Percentiles rank a stretch among this genome's conserved stretches.
These are phyloP conservation scores for Talaromyces marneffei DNA, from an alignment of 2,329 filamentous ascomycete species.

Conservation along the genomic window DNA sequence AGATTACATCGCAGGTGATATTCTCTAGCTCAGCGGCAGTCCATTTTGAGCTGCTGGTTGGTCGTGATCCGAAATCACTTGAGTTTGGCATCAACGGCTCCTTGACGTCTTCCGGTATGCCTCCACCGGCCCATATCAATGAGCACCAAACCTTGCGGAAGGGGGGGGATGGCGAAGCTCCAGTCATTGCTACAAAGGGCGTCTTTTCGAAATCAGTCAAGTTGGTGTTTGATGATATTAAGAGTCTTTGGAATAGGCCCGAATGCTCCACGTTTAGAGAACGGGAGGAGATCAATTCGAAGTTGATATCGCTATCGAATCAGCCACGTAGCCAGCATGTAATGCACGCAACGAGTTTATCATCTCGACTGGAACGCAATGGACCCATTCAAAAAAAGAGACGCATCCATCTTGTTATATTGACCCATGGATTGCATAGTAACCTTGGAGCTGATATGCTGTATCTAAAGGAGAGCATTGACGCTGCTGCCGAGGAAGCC, in stretches of 20 bases:
- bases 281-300: constrained; percentile 36
- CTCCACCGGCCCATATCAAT: constrained; percentile 62
- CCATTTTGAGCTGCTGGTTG: constrained; percentile 78
- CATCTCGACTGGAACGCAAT: neutral
- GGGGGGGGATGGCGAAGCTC: constrained; percentile 51
- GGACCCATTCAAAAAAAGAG: constrained; percentile 42
- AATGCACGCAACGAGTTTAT: neutral
- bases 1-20: constrained; percentile 86
- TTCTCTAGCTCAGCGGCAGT: constrained; percentile 87
- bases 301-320: constrained; percentile 20
- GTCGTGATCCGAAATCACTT: constrained; percentile 77
- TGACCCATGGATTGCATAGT: constrained; percentile 93
- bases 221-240: constrained; percentile 79
- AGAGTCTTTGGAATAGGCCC: constrained; percentile 88
- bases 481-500: constrained; percentile 70
- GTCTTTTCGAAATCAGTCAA: constrained; percentile 77
- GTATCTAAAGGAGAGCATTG: constrained; percentile 94
- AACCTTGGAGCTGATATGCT: constrained; percentile 96
- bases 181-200: constrained; percentile 62
- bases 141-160: constrained; percentile 65
- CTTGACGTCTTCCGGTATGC: constrained; percentile 45
- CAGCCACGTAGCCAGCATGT: constrained; percentile 14
- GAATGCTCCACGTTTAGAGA: constrained; percentile 60
- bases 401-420: constrained; percentile 76
- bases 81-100: constrained; percentile 58